These are phyloP conservation scores for Calonectria hawksworthii DNA, from an alignment of 2,329 filamentous ascomycete species.

Conservation along the genomic window DNA sequence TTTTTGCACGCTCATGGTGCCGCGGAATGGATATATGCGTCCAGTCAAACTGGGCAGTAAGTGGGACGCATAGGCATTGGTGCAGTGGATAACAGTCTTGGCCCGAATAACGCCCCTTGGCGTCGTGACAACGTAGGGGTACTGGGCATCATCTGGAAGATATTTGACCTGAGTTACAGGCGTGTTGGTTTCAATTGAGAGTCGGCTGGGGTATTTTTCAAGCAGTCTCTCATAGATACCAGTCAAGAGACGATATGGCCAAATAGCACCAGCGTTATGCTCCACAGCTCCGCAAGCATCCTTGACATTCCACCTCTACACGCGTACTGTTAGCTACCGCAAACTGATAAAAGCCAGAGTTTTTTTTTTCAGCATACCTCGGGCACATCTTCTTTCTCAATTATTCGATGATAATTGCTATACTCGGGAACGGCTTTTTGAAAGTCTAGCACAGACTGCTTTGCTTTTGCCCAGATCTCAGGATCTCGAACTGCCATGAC, in stretches of 20 bases:
- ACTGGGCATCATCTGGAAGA: slow-evolving; percentile 40
- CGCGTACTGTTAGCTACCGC: not conserved
- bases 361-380: slow-evolving; percentile 25
- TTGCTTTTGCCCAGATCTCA: slow-evolving; percentile 32
- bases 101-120: slow-evolving; percentile 59
- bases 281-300: slow-evolving; percentile 52
- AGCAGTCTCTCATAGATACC: slow-evolving; percentile 56
- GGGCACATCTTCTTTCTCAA: slow-evolving; percentile 35
- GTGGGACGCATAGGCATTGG: slow-evolving; percentile 65
- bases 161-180: slow-evolving; percentile 41
- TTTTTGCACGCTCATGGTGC: slow-evolving; percentile 63
- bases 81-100: slow-evolving; percentile 67
- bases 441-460: slow-evolving; percentile 34
- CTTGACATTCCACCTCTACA: slow-evolving; percentile 43
- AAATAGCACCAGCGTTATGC: slow-evolving; percentile 60
- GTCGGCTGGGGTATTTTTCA: slow-evolving; percentile 38
- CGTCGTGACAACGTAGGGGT: slow-evolving; percentile 60
- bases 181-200: slow-evolving; percentile 56
- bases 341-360: not conserved
- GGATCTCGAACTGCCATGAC: slow-evolving; percentile 40
- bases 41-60: slow-evolving; percentile 62
- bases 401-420: slow-evolving; percentile 32
- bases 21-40: slow-evolving; percentile 58
- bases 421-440: slow-evolving; percentile 34
- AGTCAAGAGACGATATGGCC: slow-evolving; percentile 63